These are phyloP conservation scores for Wickerhamiella azyma DNA, from an alignment of 805 yeast species.

Conservation along the genomic window DNA sequence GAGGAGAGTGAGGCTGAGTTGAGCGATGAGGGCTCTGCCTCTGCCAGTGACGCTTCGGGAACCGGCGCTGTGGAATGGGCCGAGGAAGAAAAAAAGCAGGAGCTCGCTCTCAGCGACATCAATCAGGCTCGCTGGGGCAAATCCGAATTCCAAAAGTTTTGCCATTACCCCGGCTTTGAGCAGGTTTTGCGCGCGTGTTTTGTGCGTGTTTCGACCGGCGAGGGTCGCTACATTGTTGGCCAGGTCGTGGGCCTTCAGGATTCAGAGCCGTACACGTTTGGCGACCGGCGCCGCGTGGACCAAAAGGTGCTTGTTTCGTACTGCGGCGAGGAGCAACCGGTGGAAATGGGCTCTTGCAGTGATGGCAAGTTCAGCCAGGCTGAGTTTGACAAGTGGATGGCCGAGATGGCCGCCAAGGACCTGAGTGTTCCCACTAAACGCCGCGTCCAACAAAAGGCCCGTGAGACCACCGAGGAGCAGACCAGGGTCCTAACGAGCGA, in stretches of 20 bases:
- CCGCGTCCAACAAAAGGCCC: constrained; percentile 49
- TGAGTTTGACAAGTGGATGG: constrained; percentile 60
- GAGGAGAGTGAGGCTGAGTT: constrained; percentile 26
- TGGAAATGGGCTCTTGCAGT: constrained; percentile 68
- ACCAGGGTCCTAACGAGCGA: constrained; percentile 50
- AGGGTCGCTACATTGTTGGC: constrained; percentile 68
- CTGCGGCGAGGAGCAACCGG: constrained; percentile 57
- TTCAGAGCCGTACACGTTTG: constrained; percentile 36
- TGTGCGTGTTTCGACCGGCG: constrained; percentile 75
- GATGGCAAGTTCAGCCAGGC: constrained; percentile 57
- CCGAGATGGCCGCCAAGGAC: constrained; percentile 45
- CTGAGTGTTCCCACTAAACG: constrained; percentile 47
- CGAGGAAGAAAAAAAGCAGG: constrained; percentile 30
- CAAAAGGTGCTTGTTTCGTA: constrained; percentile 63
- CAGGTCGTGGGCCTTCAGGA: constrained; percentile 46
- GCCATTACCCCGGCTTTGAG: constrained; percentile 72
- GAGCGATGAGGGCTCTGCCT: constrained; percentile 23
- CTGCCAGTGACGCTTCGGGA: constrained; percentile 24
- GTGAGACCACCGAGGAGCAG: constrained; percentile 49
- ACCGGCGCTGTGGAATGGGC: constrained; percentile 39
- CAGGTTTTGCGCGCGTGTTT: constrained; percentile 57
- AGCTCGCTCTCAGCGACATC: constrained; percentile 46
- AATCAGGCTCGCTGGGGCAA: constrained; percentile 69
- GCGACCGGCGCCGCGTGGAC: constrained; percentile 35
- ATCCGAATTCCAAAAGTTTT: constrained; percentile 54